Evolutionary conservation across 768 basidiomycete species (phyloP), one percentile per base, ranked within the genome.

Genomic region (Trametes maxima): DNA sequence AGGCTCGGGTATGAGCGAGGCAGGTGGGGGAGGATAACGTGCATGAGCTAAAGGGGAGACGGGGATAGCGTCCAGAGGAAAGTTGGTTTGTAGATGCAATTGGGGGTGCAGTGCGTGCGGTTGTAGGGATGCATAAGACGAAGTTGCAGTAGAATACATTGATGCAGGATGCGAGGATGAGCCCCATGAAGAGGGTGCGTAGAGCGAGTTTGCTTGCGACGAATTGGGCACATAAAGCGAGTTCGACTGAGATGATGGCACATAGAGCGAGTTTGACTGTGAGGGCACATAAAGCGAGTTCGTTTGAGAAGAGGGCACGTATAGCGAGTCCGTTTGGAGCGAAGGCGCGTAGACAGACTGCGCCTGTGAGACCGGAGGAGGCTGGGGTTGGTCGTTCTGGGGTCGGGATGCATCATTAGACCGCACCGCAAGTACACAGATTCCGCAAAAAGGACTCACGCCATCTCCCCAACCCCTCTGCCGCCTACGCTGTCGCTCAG

Each of bases 381-480:
- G 25, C 39, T 57, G 56, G 16, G 60, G 33, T 36, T 36, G 62
- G 44, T 57, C 51, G 33, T 54, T 22, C 53, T 60, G 39, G 14
- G 46, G 21, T 50, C 14, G 40, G n/a, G 13, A 47, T 54, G 47
- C 25, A 21, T 51, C 37, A 54, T 42, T 43, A n/a, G 45, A 22
- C 21, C 33, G 37, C 45, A 22, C 21, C 33, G 37, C 45, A 46
- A 19, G 47, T 28, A 54, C 40, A 42, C 51, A 53, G 24, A 62
- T 63, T 13, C 13, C 42, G 35, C 6, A 5, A 33, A 33, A 33
- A 16, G 46, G 33, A 68, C 71, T 66, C 63, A 77, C 73, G 49
- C 80, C 75, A 42, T 80, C 80, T 19, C 84, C 89, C 92, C 92
- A 94, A 2, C 92, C 91, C 48, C 86, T 80, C 60, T 79, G 79